phyloP scores from a whole-genome alignment of 176 grass and related monocot genomes.

The Chrysopogon serrulatus region DNA sequence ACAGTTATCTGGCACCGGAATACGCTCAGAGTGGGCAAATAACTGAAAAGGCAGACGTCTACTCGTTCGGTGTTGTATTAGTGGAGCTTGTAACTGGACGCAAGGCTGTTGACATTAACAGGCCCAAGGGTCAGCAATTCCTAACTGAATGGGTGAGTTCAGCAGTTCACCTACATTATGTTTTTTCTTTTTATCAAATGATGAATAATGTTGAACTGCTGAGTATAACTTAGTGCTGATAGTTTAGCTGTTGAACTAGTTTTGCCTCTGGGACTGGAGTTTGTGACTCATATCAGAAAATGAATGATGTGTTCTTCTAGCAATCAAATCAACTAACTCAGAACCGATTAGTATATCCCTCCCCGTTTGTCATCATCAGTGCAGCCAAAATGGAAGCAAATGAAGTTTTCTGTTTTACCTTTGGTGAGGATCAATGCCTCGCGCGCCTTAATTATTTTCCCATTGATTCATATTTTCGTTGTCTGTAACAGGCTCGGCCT shows the following conservation, averaged over 20 bases:
- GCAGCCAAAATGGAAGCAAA: background rate
- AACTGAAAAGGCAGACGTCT: slow-evolving; percentile 95
- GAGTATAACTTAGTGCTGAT: background rate
- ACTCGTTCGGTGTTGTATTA: slow-evolving; percentile 92
- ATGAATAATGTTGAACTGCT: background rate
- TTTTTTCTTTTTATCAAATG: background rate
- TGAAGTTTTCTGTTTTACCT: background rate
- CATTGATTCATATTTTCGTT: background rate
- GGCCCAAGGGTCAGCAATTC: slow-evolving; percentile 93
- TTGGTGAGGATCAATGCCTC: background rate
- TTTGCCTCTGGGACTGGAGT: background rate
- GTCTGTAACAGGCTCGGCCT: slow-evolving; percentile 59
- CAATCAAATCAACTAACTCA: background rate
- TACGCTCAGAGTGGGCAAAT: slow-evolving; percentile 95
- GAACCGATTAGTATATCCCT: background rate
- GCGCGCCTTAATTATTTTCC: background rate
- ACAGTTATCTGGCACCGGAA: slow-evolving; percentile 74
- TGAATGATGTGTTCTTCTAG: background rate
- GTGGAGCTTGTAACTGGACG: slow-evolving; percentile 90
- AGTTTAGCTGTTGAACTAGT: background rate
- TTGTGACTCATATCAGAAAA: background rate
- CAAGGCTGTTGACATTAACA: slow-evolving; percentile 94
- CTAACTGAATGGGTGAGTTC: slow-evolving; percentile 92
- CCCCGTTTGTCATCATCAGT: background rate
- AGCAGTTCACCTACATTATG: background rate